Evolutionary conservation across 768 basidiomycete species (phyloP).

Genomic region (Trametopsis cervina): DNA sequence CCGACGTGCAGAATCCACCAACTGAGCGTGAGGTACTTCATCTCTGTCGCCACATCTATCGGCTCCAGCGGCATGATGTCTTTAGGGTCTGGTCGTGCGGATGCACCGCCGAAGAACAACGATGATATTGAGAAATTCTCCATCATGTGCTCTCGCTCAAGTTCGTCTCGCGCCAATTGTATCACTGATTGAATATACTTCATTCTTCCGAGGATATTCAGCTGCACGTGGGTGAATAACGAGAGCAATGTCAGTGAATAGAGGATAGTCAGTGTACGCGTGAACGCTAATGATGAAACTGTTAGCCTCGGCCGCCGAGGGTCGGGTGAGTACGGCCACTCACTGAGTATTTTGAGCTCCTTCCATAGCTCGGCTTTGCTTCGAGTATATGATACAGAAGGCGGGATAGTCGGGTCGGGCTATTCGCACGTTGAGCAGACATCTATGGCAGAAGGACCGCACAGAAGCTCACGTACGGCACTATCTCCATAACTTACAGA

Average conservation of each 20-base stretch:
- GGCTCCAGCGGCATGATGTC: slow-evolving; percentile 26
- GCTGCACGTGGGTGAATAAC: slow-evolving; percentile 81
- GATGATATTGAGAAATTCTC: slow-evolving; percentile 34
- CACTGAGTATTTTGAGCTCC: slow-evolving; percentile 85
- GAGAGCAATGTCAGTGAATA: slow-evolving; percentile 84
- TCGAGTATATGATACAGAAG: slow-evolving; percentile 21
- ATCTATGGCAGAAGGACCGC: too few species aligned
- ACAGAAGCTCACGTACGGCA: slow-evolving; percentile 6
- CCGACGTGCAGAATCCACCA: slow-evolving; percentile 95
- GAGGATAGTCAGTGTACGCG: slow-evolving; percentile 77
- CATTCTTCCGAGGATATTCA: slow-evolving; percentile 74
- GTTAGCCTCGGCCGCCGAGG: slow-evolving; percentile 1
- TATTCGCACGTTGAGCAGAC: too few species aligned
- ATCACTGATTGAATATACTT: slow-evolving; percentile 72
- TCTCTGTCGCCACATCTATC: slow-evolving; percentile 62
- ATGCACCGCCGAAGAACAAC: slow-evolving; percentile 24
- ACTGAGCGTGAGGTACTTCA: slow-evolving; percentile 75
- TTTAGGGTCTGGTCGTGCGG: slow-evolving; percentile 13
- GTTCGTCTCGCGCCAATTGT: slow-evolving; percentile 54
- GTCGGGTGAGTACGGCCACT: slow-evolving; percentile 20
- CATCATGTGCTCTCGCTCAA: slow-evolving; percentile 39
- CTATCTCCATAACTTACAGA: slow-evolving; percentile 25
- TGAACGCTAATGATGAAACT: slow-evolving; percentile 54
- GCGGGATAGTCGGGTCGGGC: background rate
- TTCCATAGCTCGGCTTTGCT: slow-evolving; percentile 87